Conservation (phyloP, 1,284 basidiomycete genomes). For the Mycena citricolor region DNA sequence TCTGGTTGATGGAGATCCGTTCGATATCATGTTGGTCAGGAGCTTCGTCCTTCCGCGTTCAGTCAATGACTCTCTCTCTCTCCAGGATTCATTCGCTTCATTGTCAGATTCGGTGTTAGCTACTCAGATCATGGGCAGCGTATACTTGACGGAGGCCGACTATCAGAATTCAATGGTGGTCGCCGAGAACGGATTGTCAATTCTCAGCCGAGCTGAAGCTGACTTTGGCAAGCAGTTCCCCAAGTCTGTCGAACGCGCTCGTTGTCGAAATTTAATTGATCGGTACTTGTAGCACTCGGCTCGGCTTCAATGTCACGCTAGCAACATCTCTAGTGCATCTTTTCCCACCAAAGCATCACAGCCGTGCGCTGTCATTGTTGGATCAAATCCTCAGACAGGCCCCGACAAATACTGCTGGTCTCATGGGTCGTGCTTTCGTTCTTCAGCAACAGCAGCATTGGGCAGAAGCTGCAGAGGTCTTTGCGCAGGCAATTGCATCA, state of each 20-base stretch:
- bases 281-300: constrained; percentile 49
- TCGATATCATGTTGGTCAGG: constrained; percentile 56
- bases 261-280: no score
- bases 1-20: constrained; percentile 35
- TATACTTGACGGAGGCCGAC: constrained; percentile 78
- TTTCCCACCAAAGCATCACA: constrained; percentile 89
- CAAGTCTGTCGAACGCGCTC: constrained; percentile 38
- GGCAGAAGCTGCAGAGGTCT: constrained; percentile 66
- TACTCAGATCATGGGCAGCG: constrained; percentile 67
- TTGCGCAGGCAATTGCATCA: constrained; percentile 51
- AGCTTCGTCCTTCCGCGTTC: background rate
- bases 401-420: constrained; percentile 61
- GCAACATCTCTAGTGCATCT: constrained; percentile 80
- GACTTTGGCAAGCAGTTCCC: constrained; percentile 60
- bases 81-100: constrained; percentile 58
- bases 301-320: constrained; percentile 64
- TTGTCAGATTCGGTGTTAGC: constrained; percentile 68
- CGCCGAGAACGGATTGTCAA: constrained; percentile 67
- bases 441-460: constrained; percentile 67
- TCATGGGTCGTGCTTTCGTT: constrained; percentile 80
- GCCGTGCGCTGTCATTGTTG: constrained; percentile 72
- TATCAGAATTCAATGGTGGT: constrained; percentile 74
- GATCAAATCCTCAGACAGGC: constrained; percentile 68
- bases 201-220: constrained; percentile 56
- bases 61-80: constrained; percentile 3